Conservation (phyloP, 73 alveolate species). For the Paramecium sexaurelia region DNA sequence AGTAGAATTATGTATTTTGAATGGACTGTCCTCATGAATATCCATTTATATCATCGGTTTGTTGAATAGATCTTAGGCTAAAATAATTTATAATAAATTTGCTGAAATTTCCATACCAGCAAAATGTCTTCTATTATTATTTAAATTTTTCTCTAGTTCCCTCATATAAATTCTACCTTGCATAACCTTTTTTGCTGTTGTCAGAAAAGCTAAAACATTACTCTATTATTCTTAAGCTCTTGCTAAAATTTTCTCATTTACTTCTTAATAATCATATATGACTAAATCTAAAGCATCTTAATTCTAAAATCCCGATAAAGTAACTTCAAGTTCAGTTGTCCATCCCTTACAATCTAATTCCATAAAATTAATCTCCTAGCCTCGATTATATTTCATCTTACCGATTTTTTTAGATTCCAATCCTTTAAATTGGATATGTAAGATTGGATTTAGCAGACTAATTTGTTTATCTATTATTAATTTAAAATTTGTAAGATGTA, state of each 20-base stretch:
- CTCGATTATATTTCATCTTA: background rate
- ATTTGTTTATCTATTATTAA: background rate
- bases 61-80: background rate
- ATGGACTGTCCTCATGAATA: background rate
- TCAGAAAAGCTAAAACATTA: background rate
- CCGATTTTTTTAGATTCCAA: background rate
- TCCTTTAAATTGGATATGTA: background rate
- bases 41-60: background rate
- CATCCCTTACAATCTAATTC: background rate
- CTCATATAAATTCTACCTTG: background rate
- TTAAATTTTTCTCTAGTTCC: background rate
- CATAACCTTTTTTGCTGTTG: background rate
- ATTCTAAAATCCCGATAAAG: background rate
- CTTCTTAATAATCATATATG: background rate
- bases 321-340: background rate
- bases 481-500: background rate
- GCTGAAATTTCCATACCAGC: background rate
- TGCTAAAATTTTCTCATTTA: background rate
- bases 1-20: background rate
- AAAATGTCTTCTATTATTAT: conserved; percentile 22
- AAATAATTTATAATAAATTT: background rate
- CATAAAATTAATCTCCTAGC: background rate
- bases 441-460: background rate
- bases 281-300: background rate
- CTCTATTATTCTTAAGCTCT: background rate